Base-by-base conservation (phyloP, 2,329 filamentous ascomycete genomes). In the Clonostachys rosea region DNA sequence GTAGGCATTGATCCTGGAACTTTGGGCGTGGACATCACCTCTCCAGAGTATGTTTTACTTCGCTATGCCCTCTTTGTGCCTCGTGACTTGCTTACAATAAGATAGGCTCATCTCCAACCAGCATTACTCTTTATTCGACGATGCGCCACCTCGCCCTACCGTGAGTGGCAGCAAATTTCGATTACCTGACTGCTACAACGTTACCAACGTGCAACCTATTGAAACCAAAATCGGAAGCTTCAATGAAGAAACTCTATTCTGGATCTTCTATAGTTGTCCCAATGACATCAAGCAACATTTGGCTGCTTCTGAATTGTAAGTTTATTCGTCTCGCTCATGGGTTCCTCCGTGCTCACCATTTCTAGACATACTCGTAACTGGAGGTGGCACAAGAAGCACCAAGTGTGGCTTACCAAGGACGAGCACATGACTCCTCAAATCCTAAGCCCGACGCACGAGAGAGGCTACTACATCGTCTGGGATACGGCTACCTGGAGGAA, bases 211-310 rank as follows among this genome's bases (percentile, higher is more conserved):
- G 24, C 80, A 83, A 53, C 74, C 79, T 4, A 76, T 86, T 45
- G 80, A 85, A 51, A 80, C 74, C 55, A 86, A 86, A 62, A 82
- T 86, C 43, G 71, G 71, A 39, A 84, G 76, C 52, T 85, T 86
- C 63, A 85, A 84, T 54, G 83, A 86, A 52, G 83, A 86, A 63
- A 84, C 83, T 0, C 65, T 86, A 43, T 81, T 86, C 62, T 84
- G 79, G 75, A 86, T 86, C 53, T 86, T 86, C 58, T 86, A 86
- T 62, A 83, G 78, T 63, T 83, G 79, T 50, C 79, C 83, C 8
- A 71, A 75, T 41, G 82, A 86, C 56, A 59, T 77, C 35, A 81
- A 83, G 60, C 83, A 86, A 59, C 76, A 82, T 43, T 67, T 83
- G 65, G 83, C 83, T 4, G 82, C 83, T 0, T 68, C 75, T 39